Conservation (phyloP, 2,329 filamentous ascomycete species). For the Coniella lustricola region DNA sequence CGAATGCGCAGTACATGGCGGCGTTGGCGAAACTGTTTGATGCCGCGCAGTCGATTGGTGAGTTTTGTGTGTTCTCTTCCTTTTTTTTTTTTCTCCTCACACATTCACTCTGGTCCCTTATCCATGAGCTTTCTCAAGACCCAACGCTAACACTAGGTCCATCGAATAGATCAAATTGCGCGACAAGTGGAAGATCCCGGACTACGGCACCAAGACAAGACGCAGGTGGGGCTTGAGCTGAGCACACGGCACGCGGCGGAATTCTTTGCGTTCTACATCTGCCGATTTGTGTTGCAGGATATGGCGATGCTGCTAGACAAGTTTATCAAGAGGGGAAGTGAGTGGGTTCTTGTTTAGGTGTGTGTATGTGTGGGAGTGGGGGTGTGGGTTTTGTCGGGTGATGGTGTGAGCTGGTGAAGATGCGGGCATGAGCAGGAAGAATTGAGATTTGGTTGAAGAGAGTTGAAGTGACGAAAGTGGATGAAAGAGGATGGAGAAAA, state of each 20-base stretch:
- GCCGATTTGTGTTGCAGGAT: conserved; percentile 87
- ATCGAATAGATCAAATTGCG: conserved; percentile 73
- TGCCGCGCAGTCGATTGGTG: conserved; percentile 86
- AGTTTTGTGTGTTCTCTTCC: conserved; percentile 24
- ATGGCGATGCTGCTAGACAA: conserved; percentile 84
- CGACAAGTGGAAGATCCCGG: conserved; percentile 94
- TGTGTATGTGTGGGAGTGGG: not conserved
- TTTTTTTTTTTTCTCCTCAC: not conserved
- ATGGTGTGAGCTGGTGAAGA: not conserved
- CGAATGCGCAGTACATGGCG: conserved; percentile 85
- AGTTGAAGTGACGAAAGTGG: too few species aligned
- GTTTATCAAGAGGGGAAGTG: conserved; percentile 90
- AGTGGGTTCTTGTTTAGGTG: conserved; percentile 65
- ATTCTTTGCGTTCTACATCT: conserved; percentile 96
- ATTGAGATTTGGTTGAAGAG: too few species aligned
- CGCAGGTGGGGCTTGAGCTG: conserved; percentile 89
- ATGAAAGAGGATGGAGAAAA: too few species aligned
- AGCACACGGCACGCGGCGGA: conserved; percentile 90
- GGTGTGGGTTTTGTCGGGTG: not conserved
- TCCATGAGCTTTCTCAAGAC: not conserved
- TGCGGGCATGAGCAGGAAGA: not conserved
- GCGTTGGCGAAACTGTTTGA: conserved; percentile 87
- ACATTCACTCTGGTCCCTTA: not conserved
- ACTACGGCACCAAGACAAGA: conserved; percentile 82
- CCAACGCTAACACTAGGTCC: not conserved